phyloP scores from a whole-genome alignment of 225 moss, liverwort and hornwort genomes.

The Sphagnum tenellum region DNA sequence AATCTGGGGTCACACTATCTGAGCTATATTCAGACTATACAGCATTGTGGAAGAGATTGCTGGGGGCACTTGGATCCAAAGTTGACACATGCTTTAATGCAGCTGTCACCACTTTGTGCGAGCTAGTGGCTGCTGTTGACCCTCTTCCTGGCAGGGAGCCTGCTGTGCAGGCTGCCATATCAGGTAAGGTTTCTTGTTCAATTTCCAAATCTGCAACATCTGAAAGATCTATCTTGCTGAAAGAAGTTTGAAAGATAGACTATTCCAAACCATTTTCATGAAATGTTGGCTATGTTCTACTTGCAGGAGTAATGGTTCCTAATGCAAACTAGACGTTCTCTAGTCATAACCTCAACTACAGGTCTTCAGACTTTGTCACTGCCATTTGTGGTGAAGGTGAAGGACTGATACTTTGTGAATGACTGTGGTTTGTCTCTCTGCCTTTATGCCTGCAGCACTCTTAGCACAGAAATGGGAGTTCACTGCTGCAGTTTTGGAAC shows the following conservation, averaged over 20 bases:
- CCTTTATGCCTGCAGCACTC: constrained; percentile 37
- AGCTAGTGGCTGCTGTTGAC: constrained; percentile 41
- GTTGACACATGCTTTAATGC: constrained; percentile 33
- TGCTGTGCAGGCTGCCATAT: constrained; percentile 31
- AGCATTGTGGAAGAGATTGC: constrained; percentile 25
- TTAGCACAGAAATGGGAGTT: constrained; percentile 36
- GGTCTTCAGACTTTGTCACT: too few species aligned
- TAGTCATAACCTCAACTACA: too few species aligned
- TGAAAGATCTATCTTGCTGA: too few species aligned
- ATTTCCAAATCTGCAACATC: too few species aligned
- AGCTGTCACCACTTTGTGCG: constrained; percentile 35
- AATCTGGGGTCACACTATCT: constrained; percentile 41
- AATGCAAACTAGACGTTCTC: too few species aligned
- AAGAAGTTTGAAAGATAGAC: too few species aligned
- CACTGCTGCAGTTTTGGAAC: constrained; percentile 17
- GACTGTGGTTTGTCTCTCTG: constrained; percentile 6
- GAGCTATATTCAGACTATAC: constrained; percentile 33
- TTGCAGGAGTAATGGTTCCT: too few species aligned
- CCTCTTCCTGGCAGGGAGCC: constrained; percentile 43
- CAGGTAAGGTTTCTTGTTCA: constrained; percentile 12
- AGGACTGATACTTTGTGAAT: not conserved
- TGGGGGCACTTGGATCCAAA: constrained; percentile 35
- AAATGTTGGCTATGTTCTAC: too few species aligned
- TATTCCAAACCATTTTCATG: too few species aligned
- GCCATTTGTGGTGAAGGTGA: too few species aligned